Base-by-base conservation (phyloP, 495 filamentous ascomycete genomes). In the Talaromyces liani region DNA sequence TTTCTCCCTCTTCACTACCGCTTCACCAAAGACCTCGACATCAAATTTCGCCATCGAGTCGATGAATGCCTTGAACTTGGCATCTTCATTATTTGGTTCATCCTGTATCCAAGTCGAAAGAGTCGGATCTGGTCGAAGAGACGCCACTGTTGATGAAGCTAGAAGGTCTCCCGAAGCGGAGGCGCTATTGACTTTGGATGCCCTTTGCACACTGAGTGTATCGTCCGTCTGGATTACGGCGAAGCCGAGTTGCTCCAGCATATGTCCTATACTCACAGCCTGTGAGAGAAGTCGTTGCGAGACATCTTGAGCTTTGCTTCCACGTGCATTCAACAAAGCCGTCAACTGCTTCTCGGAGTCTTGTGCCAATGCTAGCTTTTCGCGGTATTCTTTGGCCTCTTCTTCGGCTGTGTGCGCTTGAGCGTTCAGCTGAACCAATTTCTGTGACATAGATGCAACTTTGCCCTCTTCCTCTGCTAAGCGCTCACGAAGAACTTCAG, bases 191-290 rank as follows among this genome's bases (percentile, higher is more conserved):
- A 76, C 84, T 80, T 80, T 95, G 70, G 75, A 93, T 62, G 79
- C 85, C 61, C 85, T 88, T 65, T 96, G 89, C 39, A 98, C 86
- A 12, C 85, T 70, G 79, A 97, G 91, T 22, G 78, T 81, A 24
- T 84, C 84, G 55, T 91, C 89, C 63, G 88, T 86, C 27, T 90
- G 86, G 14, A 87, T 85, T 31, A 97, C 77, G 0, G 88, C 85
- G 69, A 92, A 95, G 12, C 93, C 92, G 3, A 98, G 77, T 33
- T 89, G 84, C 69, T 97, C 92, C 1, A 99, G 83, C 53, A 99
- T 85, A 39, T 84, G 83, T 39, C 84, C 84, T 4, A 95, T 75
- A 51, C 88, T 86, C 66, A 91, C 87, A 62, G 92, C 89, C 58
- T 94, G 90, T 3, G 84, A 74, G 64, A 90, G 91, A 6, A 97